Evolutionary conservation across 2,329 filamentous ascomycete genomes (phyloP).

Genomic region (Hypoxylon sp.): DNA sequence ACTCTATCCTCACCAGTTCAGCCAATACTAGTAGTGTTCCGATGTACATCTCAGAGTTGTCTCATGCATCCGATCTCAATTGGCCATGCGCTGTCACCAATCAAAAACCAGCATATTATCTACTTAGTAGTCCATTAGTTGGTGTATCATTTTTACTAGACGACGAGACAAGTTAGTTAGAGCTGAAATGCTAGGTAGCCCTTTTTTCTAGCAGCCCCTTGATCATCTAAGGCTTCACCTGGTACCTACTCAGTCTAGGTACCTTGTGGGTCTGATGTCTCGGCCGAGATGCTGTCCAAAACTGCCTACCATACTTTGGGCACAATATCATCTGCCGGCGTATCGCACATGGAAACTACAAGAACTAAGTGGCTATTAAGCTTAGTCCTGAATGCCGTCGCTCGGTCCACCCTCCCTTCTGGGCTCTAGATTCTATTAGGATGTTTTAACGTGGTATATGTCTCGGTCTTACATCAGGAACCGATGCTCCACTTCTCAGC

Average conservation of each 20-base stretch:
- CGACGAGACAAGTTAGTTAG: too few relatives aligned
- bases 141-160: too few relatives aligned
- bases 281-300: background rate
- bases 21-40: too few relatives aligned
- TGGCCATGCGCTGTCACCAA: too few relatives aligned
- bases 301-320: background rate
- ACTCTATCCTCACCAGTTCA: background rate
- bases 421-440: background rate
- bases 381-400: background rate
- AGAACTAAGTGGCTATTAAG: constrained; percentile 9
- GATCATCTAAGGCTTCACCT: background rate
- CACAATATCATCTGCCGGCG: constrained; percentile 14
- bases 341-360: background rate
- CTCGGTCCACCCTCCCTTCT: background rate
- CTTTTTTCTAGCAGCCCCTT: background rate
- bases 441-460: background rate
- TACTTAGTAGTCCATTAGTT: too few relatives aligned
- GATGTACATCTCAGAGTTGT: too few relatives aligned
- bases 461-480: constrained; percentile 6
- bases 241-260: background rate
- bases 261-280: background rate
- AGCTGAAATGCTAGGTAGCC: too few relatives aligned
- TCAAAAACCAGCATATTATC: too few relatives aligned
- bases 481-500: constrained; percentile 8
- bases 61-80: too few relatives aligned